Evolutionary conservation across 2,329 filamentous ascomycete genomes (phyloP), one percentile per base, ranked within the genome.

Genomic region (Cercospora sp.): DNA sequence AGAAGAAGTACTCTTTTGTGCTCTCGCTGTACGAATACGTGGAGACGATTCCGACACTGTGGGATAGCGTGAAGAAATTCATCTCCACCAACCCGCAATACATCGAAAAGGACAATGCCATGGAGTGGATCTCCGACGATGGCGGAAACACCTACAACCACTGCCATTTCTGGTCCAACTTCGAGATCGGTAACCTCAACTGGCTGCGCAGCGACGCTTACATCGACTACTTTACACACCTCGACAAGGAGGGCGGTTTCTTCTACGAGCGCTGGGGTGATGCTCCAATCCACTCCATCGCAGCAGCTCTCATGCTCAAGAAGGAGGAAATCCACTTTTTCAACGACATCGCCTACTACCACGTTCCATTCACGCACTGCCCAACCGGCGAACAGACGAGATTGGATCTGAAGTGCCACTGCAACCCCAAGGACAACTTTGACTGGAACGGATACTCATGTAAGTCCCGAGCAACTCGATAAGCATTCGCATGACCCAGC

Each of bases 101-200:
- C 80, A 88, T 99, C 78, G 87, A 85, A 13, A 83, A 91, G 74
- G 90, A 88, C 75, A 99, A 99, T 83, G 91, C 91, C 1, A 91
- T 99, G 90, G 87, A 85, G 5, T 98, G 97, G 82, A 83, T 99
- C 75, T 97, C 92, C 78, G 93, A 97, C 74, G 94, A 99, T 74
- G 89, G 88, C 63, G 95, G 96, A 69, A 89, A 95, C 68, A 93
- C 88, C 6, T 99, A 98, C 84, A 99, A 98, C 84, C 89, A 94
- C 79, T 99, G 95, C 84, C 95, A 99, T 80, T 97, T 99, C 80
- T 99, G 95, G 95, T 98, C 94, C 77, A 99, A 99, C 85, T 99
- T 99, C 74, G 95, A 99, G 80, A 90, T 99, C 74, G 95, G 94
- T 72, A 96, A 91, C 81, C 86, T 99, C 45, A 88, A 96, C 76